Base-by-base conservation (phyloP, 805 yeast genomes). In the Hanseniaspora pseudoguilliermondii region DNA sequence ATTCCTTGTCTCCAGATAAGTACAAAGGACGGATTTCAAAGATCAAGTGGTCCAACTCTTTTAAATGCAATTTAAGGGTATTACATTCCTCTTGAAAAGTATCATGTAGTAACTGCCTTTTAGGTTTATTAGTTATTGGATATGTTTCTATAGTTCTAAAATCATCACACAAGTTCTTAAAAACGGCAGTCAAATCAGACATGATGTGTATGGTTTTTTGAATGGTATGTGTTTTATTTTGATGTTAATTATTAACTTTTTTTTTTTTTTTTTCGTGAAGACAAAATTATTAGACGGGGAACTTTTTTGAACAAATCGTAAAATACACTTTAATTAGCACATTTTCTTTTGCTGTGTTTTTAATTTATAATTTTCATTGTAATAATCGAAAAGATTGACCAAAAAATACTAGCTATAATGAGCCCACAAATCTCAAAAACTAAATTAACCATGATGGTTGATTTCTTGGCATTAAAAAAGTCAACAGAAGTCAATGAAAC, bases 61-160 rank as follows among this genome's bases (percentile, higher is more conserved):
- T 49, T 4, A 71, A 57, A 39, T 64, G 69, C 21, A 58, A 57
- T 54, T 65, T 56, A n/a, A 69, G 58, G 8, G 61, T 64, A 16
- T 54, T 42, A 44, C 71, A 65, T 54, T 69, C 72, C 21, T 60
- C 60, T 1, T 65, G 57, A 54, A 68, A 69, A 0, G 67, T 58
- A 53, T 69, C 72, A 41, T 62, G 58, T 9, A 64, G 40, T 54
- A 48, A 57, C 40, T 47, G 51, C 44, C 36, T 34, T 29, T 23
- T 43, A 46, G 15, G 16, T 27, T 49, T 32, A 20, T 41, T 23
- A 42, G 41, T 47, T 38, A 40, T 18, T 11, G 21, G 15, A 27
- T 23, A 5, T 20, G n/a, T 42, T 21, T 21, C 34, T 8, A 23
- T 16, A 13, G 16, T 1, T 35, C 23, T 47, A 32, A 38, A 0